Percentiles rank a stretch among this genome's conserved stretches.
phyloP scores from a whole-genome alignment of 2,329 filamentous ascomycete genomes.

The Sporothrix brasiliensis region DNA sequence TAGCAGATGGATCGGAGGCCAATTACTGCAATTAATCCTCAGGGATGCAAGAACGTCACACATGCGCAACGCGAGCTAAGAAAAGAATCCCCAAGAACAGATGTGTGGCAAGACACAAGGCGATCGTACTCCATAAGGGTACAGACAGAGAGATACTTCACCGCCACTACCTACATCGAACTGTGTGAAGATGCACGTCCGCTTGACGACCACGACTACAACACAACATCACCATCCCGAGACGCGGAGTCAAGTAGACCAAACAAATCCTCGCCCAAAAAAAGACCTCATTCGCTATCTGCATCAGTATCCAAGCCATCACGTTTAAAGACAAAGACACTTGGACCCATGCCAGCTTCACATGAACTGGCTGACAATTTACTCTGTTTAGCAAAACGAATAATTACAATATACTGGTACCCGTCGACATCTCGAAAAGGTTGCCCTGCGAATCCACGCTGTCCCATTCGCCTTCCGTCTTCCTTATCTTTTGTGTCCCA shows the following conservation, averaged over 20 bases:
- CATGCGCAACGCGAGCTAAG: not conserved
- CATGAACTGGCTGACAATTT: not conserved
- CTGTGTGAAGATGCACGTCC: not conserved
- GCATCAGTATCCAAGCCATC: not conserved
- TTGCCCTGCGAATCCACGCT: constrained; percentile 25
- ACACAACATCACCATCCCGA: constrained; percentile 2
- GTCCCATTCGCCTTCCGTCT: constrained; percentile 31
- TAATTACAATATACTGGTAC: not conserved
- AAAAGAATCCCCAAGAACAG: not conserved
- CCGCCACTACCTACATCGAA: not conserved
- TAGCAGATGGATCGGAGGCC: constrained; percentile 15
- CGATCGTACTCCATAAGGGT: not conserved
- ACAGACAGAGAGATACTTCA: not conserved
- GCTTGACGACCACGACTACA: constrained; percentile 1
- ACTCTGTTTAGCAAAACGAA: not conserved
- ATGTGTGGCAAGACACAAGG: not conserved
- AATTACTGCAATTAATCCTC: not conserved
- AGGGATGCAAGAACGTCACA: not conserved
- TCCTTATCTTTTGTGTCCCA: constrained; percentile 35
- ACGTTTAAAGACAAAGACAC: constrained; percentile 4
- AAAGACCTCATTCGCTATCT: constrained; percentile 24
- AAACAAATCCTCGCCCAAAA: constrained; percentile 12
- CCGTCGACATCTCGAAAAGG: not conserved
- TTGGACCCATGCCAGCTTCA: not conserved
- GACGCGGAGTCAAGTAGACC: not conserved